These are phyloP conservation scores for Aspergillus novofumigatus DNA, from an alignment of 2,329 filamentous ascomycete genomes.

Conservation along the genomic window DNA sequence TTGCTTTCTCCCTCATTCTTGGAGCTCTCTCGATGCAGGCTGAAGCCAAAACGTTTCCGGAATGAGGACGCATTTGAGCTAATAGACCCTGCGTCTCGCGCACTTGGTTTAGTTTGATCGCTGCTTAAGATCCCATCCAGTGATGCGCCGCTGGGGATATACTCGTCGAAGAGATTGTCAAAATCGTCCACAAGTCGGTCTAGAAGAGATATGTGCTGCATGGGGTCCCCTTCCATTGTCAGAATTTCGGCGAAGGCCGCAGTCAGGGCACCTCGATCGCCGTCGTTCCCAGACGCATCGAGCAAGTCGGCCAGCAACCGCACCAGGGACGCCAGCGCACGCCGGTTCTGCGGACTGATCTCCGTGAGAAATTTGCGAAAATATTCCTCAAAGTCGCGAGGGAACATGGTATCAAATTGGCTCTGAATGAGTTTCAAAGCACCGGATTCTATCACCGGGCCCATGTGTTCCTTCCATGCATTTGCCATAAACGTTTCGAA, in stretches of 20 bases:
- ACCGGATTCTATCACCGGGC: constrained; percentile 70
- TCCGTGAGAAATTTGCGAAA: constrained; percentile 52
- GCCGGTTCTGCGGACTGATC: constrained; percentile 57
- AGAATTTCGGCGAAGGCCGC: constrained; percentile 85
- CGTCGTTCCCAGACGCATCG: constrained; percentile 85
- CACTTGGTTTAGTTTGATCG: constrained; percentile 57
- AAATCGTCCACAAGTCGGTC: constrained; percentile 88
- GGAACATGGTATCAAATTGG: constrained; percentile 40
- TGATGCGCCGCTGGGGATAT: constrained; percentile 42
- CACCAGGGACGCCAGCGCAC: constrained; percentile 78
- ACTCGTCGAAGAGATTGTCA: constrained; percentile 78
- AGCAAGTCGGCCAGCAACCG: constrained; percentile 82
- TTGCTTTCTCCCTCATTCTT: constrained; percentile 65
- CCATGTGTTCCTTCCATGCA: constrained; percentile 86
- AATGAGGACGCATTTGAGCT: constrained; percentile 85
- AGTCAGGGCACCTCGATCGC: constrained; percentile 82
- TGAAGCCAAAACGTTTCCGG: constrained; percentile 76
- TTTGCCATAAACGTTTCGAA: constrained; percentile 91
- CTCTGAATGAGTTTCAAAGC: constrained; percentile 69
- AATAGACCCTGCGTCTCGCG: constrained; percentile 67
- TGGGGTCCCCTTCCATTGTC: constrained; percentile 69
- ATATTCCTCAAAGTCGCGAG: constrained; percentile 51
- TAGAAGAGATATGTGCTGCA: constrained; percentile 81
- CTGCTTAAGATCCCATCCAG: constrained; percentile 42
- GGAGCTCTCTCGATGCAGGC: constrained; percentile 74